Conservation (phyloP, 2,329 filamentous ascomycete species). For the Penicillium sumatraense region DNA sequence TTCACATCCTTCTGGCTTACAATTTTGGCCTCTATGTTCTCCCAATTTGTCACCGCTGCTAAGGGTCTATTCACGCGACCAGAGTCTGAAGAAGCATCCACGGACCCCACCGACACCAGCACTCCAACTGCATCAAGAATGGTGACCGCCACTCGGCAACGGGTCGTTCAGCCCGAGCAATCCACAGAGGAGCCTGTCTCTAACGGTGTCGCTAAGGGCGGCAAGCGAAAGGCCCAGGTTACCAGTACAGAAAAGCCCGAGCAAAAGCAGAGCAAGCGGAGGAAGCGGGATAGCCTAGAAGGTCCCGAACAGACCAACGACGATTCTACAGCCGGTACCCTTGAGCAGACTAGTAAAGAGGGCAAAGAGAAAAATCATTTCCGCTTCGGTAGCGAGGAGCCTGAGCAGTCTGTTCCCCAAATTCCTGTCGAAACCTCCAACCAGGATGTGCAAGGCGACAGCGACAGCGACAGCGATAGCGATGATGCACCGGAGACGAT, state of each 20-base stretch:
- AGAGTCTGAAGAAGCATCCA: constrained; percentile 27
- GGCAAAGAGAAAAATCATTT: constrained; percentile 37
- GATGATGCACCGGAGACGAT: constrained; percentile 49
- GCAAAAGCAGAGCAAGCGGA: constrained; percentile 38
- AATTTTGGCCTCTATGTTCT: constrained; percentile 42
- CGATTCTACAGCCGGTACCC: constrained; percentile 13
- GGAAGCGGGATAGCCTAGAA: constrained; percentile 35
- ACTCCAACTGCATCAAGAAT: constrained; percentile 33
- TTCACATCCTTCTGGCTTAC: constrained; percentile 1
- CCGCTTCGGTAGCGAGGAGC: constrained; percentile 49
- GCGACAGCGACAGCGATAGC: constrained; percentile 37
- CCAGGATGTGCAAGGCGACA: constrained; percentile 29
- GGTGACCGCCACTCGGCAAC: constrained; percentile 40
- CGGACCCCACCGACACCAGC: constrained; percentile 16
- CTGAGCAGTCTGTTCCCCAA: constrained; percentile 23
- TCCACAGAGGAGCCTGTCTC: constrained; percentile 13
- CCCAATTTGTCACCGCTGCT: constrained; percentile 47
- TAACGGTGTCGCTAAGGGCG: constrained; percentile 26
- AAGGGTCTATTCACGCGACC: constrained; percentile 46
- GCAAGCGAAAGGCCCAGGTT: constrained; percentile 39
- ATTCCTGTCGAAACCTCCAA: constrained; percentile 23
- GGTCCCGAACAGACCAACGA: constrained; percentile 21
- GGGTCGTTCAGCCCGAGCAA: constrained; percentile 25
- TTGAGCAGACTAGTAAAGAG: constrained; percentile 14
- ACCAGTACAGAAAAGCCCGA: constrained; percentile 27